phyloP scores from a whole-genome alignment of 2,329 filamentous ascomycete species.

The Alternaria arborescens region DNA sequence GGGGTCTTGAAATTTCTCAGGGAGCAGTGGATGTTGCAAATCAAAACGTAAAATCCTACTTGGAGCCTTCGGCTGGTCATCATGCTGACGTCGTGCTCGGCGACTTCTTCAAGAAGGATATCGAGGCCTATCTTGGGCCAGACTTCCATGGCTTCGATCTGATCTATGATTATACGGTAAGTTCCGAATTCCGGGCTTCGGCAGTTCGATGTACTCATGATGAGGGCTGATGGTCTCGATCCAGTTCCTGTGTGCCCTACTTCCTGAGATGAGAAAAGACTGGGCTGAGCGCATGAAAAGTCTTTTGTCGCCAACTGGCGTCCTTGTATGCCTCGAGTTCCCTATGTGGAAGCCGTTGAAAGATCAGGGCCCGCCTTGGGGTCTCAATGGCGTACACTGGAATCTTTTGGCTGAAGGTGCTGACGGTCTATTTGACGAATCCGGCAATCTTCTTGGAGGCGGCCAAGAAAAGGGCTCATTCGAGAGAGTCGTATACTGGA shows the following conservation, averaged over 20 bases:
- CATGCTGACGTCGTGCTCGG: conserved; percentile 64
- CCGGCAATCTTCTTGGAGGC: conserved; percentile 11
- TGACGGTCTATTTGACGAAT: conserved; percentile 20
- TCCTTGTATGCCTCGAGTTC: conserved; percentile 74
- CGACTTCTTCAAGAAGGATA: conserved; percentile 71
- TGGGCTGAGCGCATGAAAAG: conserved; percentile 65
- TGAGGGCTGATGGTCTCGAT: background rate
- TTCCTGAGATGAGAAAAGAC: conserved; percentile 60
- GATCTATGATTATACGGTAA: conserved; percentile 67
- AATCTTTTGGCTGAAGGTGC: conserved; percentile 22
- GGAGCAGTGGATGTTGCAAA: conserved; percentile 47
- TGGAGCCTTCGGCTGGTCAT: conserved; percentile 10
- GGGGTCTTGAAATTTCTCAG: conserved; percentile 72
- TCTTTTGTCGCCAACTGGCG: conserved; percentile 60
- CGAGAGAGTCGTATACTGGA: conserved; percentile 22
- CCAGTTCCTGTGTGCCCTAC: conserved; percentile 67
- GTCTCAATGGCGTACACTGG: conserved; percentile 58
- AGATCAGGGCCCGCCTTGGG: conserved; percentile 75
- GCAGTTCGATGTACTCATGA: background rate
- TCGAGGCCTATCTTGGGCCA: conserved; percentile 53
- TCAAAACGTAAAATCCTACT: conserved; percentile 20
- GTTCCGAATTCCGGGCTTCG: conserved; percentile 20
- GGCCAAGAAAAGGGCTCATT: conserved; percentile 16
- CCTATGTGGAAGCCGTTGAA: conserved; percentile 73
- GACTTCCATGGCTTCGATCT: conserved; percentile 59